phyloP scores from a whole-genome alignment of 352 stramenopile genomes.

The Pythium dissotocum region DNA sequence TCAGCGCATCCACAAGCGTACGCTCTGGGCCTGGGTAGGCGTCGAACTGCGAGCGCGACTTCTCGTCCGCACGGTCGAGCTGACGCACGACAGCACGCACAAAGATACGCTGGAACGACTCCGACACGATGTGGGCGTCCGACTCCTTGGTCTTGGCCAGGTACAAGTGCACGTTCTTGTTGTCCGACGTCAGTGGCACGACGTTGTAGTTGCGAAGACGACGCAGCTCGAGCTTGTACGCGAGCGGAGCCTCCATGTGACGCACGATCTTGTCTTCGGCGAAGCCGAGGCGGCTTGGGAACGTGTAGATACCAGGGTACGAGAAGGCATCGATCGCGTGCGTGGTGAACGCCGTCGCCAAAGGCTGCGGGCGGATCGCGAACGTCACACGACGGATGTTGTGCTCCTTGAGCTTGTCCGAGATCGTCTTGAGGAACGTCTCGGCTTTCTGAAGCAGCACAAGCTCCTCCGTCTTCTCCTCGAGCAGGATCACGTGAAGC shows the following conservation, averaged over 20 bases:
- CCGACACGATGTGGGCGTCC: conserved; percentile 77
- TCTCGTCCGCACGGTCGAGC: conserved; percentile 76
- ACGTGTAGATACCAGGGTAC: conserved; percentile 91
- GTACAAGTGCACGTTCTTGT: conserved; percentile 99
- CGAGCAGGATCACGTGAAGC: conserved; percentile 78
- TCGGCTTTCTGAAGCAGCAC: conserved; percentile 58
- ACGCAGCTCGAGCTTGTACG: conserved; percentile 98
- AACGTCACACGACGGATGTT: conserved; percentile 91
- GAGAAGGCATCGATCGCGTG: conserved; percentile 61
- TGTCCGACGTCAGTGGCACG: conserved; percentile 87
- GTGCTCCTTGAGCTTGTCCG: conserved; percentile 55
- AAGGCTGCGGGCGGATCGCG: conserved; percentile 62
- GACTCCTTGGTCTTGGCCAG: conserved; percentile 92
- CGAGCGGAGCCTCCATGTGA: conserved; percentile 97
- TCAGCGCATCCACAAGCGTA: conserved; percentile 98
- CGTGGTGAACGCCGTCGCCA: conserved; percentile 33
- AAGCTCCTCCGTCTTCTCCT: conserved; percentile 63
- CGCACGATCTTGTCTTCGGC: conserved; percentile 98
- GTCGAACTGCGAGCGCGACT: conserved; percentile 85
- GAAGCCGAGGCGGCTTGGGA: conserved; percentile 88
- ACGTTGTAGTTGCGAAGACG: conserved; percentile 98
- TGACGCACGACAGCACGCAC: conserved; percentile 94
- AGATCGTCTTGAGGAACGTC: conserved; percentile 64
- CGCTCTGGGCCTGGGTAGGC: conserved; percentile 93
- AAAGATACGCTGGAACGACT: conserved; percentile 95